Percentiles rank a stretch among this genome's conserved stretches.
phyloP scores from a whole-genome alignment of 1,139 yeast genomes.

The Blastobotrys serpentis region DNA sequence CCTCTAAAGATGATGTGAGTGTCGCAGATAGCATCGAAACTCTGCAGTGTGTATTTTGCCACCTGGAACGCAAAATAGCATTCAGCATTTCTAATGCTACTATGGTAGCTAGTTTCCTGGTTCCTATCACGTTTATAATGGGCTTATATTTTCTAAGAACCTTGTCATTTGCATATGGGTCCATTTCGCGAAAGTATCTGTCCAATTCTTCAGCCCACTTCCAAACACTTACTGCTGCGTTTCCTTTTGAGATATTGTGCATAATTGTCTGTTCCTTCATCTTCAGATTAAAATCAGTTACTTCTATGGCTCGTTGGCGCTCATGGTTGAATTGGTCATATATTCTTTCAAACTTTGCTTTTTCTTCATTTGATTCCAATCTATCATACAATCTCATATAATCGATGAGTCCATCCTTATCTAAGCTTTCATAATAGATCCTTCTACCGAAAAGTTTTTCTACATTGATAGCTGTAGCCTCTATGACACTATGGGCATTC shows the following conservation, averaged over 20 bases:
- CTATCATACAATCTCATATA: conserved; percentile 26
- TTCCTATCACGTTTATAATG: conserved; percentile 42
- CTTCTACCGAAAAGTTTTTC: conserved; percentile 12
- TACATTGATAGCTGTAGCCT: conserved; percentile 9
- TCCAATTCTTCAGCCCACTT: conserved; percentile 35
- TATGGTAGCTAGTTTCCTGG: conserved; percentile 14
- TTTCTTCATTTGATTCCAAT: conserved; percentile 44
- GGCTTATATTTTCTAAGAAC: background rate
- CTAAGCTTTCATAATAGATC: conserved; percentile 12
- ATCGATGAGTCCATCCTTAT: conserved; percentile 21
- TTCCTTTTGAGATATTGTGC: conserved; percentile 55
- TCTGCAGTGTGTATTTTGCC: background rate
- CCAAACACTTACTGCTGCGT: conserved; percentile 37
- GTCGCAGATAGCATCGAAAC: background rate
- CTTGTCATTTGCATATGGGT: conserved; percentile 41
- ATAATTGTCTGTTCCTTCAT: conserved; percentile 7
- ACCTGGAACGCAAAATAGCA: background rate
- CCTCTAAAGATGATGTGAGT: conserved; percentile 17
- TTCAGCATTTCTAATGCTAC: conserved; percentile 18
- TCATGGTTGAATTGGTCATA: conserved; percentile 65
- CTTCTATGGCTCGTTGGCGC: conserved; percentile 69
- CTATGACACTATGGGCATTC: conserved; percentile 1
- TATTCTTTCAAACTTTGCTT: conserved; percentile 54
- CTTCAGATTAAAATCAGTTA: conserved; percentile 52
- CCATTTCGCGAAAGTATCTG: conserved; percentile 25